These are phyloP conservation scores for Plasmodium cynomolgi DNA, from an alignment of 169 alveolate species.

Conservation along the genomic window DNA sequence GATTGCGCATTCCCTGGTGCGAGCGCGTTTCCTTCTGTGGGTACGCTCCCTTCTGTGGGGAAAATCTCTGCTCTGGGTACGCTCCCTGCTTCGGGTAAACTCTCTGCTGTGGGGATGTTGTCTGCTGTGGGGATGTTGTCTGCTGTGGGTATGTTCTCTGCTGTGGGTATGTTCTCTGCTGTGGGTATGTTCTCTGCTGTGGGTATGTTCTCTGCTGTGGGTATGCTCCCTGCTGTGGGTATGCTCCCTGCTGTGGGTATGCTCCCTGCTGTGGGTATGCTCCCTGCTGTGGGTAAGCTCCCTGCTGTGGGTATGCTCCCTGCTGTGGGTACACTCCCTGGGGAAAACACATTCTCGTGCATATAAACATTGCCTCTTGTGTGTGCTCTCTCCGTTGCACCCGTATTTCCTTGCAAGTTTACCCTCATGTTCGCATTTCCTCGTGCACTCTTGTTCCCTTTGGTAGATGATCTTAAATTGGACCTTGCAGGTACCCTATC, in stretches of 20 bases:
- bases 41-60: no score
- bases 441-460: not conserved
- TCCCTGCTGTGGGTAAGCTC: no score
- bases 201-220: not conserved
- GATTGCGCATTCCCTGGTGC: not conserved
- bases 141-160: not conserved
- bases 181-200: not conserved
- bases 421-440: not conserved
- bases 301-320: not conserved
- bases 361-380: not conserved
- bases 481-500: not conserved
- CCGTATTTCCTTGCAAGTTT: not conserved
- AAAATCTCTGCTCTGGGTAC: not conserved
- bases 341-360: not conserved
- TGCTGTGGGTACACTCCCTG: not conserved
- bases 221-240: no score
- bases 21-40: not conserved
- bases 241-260: not conserved
- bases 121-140: no score
- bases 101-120: no score
- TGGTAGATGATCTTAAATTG: not conserved
- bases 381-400: not conserved
- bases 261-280: not conserved
- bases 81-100: not conserved
- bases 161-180: not conserved